Percentiles rank a stretch among this genome's conserved stretches.
Evolutionary conservation across 1,284 basidiomycete genomes (phyloP).

Genomic region (Leccinum cinnamomeum): DNA sequence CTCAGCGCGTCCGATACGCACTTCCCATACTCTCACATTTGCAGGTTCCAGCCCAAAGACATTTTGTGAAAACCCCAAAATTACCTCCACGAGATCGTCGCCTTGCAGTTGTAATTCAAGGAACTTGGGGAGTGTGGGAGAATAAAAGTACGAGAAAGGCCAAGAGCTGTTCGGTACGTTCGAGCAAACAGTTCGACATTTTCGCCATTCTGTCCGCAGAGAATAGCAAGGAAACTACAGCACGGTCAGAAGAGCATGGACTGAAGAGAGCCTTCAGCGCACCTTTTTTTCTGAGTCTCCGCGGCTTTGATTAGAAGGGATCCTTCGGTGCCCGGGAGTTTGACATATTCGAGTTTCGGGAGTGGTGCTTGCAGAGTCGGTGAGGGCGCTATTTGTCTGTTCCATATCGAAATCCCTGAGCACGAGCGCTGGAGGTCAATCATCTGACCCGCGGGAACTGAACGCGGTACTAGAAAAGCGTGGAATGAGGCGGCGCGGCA

Average conservation of each 20-base stretch:
- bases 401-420: slow-evolving; percentile 38
- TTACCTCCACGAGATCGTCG: slow-evolving; percentile 86
- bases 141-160: slow-evolving; percentile 82
- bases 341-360: slow-evolving; percentile 85
- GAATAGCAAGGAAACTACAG: slow-evolving; percentile 80
- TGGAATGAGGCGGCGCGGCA: slow-evolving; percentile 63
- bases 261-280: slow-evolving; percentile 14
- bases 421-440: slow-evolving; percentile 40
- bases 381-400: slow-evolving; percentile 32
- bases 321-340: slow-evolving; percentile 86
- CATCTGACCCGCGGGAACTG: slow-evolving; percentile 55
- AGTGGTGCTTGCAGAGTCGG: slow-evolving; percentile 59
- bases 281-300: slow-evolving; percentile 86
- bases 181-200: slow-evolving; percentile 89
- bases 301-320: slow-evolving; percentile 79
- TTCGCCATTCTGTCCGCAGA: slow-evolving; percentile 90
- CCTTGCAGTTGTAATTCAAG: slow-evolving; percentile 87
- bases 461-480: slow-evolving; percentile 70
- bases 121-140: slow-evolving; percentile 84
- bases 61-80: slow-evolving; percentile 83
- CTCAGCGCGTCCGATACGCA: slow-evolving; percentile 82
- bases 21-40: slow-evolving; percentile 86
- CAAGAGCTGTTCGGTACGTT: slow-evolving; percentile 77
- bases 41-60: slow-evolving; percentile 90
- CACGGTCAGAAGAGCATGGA: slow-evolving; percentile 8